A percentile compares a stretch with the other conserved stretches of the same genome.
These are phyloP conservation scores for Punica granatum DNA, from an alignment of 345 rosid species.

Conservation along the genomic window DNA sequence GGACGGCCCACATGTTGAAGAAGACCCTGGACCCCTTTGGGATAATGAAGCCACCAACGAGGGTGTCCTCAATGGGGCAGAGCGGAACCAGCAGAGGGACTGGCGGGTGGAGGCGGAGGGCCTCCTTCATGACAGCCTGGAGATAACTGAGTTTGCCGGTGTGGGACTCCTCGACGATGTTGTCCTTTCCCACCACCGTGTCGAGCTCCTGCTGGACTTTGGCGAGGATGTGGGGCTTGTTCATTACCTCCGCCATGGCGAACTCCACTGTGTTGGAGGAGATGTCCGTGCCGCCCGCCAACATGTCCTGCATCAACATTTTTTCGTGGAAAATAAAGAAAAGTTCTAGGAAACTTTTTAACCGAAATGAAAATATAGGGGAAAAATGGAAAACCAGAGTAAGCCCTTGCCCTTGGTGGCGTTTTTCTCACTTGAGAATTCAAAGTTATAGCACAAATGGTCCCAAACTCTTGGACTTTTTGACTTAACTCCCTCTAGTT, in stretches of 20 bases:
- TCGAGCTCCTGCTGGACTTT: slow-evolving; percentile 10
- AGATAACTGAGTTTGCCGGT: slow-evolving; percentile 11
- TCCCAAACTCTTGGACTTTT: too few species aligned
- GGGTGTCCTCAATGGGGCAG: slow-evolving; percentile 10
- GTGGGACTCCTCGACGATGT: slow-evolving; percentile 13
- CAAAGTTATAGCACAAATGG: too few species aligned
- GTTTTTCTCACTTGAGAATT: too few species aligned
- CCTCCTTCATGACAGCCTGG: slow-evolving; percentile 15
- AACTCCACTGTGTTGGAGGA: slow-evolving; percentile 10
- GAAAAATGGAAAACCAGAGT: too few species aligned
- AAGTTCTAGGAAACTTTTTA: too few species aligned
- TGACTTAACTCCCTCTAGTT: too few species aligned
- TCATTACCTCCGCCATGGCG: slow-evolving; percentile 11
- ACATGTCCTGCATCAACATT: slow-evolving; percentile 9
- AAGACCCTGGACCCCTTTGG: slow-evolving; percentile 13
- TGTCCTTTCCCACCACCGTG: slow-evolving; percentile 3
- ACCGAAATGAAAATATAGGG: too few species aligned
- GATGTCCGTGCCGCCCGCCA: slow-evolving; percentile 14
- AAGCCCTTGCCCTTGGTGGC: too few species aligned
- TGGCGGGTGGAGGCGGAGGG: slow-evolving; percentile 16
- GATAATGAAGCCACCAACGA: slow-evolving; percentile 10
- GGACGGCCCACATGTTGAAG: slow-evolving; percentile 14
- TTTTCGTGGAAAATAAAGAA: too few species aligned
- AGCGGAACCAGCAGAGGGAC: slow-evolving; percentile 13
- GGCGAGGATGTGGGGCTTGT: not conserved